A percentile compares a stretch with the other conserved stretches of the same genome.
Evolutionary conservation across 108 stramenopile genomes (phyloP).

Genomic region (Skeletonema grethae): DNA sequence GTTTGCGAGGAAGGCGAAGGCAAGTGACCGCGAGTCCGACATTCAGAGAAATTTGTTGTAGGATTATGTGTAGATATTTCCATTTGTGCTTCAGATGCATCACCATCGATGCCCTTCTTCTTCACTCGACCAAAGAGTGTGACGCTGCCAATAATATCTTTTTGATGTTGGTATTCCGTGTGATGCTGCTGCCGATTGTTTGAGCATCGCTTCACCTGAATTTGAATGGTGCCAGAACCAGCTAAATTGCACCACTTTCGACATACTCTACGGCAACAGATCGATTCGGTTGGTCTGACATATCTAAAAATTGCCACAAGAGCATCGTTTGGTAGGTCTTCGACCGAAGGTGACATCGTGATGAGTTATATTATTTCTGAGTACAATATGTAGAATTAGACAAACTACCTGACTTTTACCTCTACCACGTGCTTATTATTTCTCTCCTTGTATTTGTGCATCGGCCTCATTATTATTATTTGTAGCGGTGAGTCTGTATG

Average conservation of each 20-base stretch:
- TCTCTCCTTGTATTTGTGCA: too few species aligned
- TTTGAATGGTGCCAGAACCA: slow-evolving; percentile 6
- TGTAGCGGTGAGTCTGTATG: too few species aligned
- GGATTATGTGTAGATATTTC: background rate
- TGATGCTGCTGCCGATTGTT: background rate
- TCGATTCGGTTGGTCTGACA: background rate
- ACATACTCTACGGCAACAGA: slow-evolving; percentile 8
- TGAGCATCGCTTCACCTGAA: slow-evolving; percentile 9
- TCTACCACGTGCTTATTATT: too few species aligned
- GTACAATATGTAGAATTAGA: too few species aligned
- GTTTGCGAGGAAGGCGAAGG: background rate
- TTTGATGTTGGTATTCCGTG: background rate
- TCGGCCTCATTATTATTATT: too few species aligned
- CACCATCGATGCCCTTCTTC: background rate
- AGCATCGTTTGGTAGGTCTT: slow-evolving; percentile 4
- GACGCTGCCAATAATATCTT: background rate
- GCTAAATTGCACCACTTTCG: background rate
- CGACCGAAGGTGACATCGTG: background rate
- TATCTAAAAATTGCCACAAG: background rate
- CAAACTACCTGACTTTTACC: too few species aligned
- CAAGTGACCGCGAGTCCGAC: background rate
- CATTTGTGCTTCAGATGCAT: background rate
- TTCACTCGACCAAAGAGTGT: slow-evolving; percentile 17
- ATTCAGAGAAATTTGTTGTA: background rate
- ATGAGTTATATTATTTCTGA: too few species aligned